A percentile compares a stretch with the other conserved stretches of the same genome.
These are phyloP conservation scores for Aspergillus tubingensis DNA, from an alignment of 2,329 filamentous ascomycete genomes.

Conservation along the genomic window DNA sequence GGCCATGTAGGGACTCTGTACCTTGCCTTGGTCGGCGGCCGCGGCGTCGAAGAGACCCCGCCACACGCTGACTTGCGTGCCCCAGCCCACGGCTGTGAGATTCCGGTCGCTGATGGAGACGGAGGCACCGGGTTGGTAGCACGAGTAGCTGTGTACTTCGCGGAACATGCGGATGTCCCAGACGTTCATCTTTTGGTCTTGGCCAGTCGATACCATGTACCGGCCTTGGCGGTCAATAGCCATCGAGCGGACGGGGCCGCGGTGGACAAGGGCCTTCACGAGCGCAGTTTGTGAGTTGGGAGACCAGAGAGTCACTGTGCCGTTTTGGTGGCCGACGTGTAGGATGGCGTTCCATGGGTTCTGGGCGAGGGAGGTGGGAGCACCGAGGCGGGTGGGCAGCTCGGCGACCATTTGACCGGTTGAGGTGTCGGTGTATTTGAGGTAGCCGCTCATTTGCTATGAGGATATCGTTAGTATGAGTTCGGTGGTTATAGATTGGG, in stretches of 20 bases:
- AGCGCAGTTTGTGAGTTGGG: conserved; percentile 84
- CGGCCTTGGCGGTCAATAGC: conserved; percentile 85
- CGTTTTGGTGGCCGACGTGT: conserved; percentile 92
- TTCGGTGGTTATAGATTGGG: background rate
- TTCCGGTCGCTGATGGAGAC: conserved; percentile 87
- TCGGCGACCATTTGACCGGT: conserved; percentile 88
- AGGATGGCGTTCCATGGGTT: conserved; percentile 92
- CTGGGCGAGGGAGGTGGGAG: conserved; percentile 78
- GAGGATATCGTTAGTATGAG: background rate
- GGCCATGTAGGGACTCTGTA: conserved; percentile 85
- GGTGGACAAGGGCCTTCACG: conserved; percentile 87
- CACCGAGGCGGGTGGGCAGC: conserved; percentile 79
- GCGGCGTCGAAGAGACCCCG: conserved; percentile 82
- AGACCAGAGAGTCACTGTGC: conserved; percentile 92
- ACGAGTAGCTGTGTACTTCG: conserved; percentile 86
- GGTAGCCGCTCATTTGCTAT: conserved; percentile 73
- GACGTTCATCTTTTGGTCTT: conserved; percentile 87
- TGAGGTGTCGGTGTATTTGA: conserved; percentile 94
- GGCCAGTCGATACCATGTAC: conserved; percentile 93
- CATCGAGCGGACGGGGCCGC: conserved; percentile 81
- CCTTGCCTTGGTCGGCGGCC: conserved; percentile 69
- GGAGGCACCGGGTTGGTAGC: conserved; percentile 77
- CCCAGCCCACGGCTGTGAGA: conserved; percentile 86
- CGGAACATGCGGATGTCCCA: conserved; percentile 96
- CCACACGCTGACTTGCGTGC: conserved; percentile 87